Evolutionary conservation across 768 basidiomycete species (phyloP).

Genomic region (Boletus eberwhitei): DNA sequence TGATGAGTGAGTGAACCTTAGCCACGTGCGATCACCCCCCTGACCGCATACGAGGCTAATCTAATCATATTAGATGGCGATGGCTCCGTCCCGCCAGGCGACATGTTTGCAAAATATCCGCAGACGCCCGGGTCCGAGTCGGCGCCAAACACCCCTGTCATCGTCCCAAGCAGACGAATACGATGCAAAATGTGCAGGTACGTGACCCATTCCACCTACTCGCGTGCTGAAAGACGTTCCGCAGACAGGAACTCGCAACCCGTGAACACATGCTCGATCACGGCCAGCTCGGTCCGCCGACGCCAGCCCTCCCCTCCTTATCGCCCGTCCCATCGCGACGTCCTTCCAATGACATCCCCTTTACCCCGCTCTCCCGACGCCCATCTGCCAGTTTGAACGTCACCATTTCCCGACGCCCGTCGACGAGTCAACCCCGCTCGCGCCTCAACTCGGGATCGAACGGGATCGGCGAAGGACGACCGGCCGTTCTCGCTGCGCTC

Average conservation of each 20-base stretch:
- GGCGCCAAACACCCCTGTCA: constrained; percentile 54
- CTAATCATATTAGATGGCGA: constrained; percentile 58
- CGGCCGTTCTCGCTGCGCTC: constrained; percentile 20
- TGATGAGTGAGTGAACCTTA: constrained; percentile 61
- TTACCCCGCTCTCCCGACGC: constrained; percentile 18
- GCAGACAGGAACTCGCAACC: constrained; percentile 74
- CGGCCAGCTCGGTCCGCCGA: constrained; percentile 69
- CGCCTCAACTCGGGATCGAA: constrained; percentile 21
- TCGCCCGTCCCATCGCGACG: constrained; percentile 51
- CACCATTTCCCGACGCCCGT: constrained; percentile 30
- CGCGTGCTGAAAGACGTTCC: neutral
- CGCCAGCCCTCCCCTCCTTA: constrained; percentile 44
- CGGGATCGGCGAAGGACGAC: constrained; percentile 15
- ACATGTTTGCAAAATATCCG: constrained; percentile 78
- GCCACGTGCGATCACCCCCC: neutral
- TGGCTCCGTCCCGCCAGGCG: constrained; percentile 56
- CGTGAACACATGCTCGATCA: constrained; percentile 95
- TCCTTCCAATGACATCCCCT: constrained; percentile 28
- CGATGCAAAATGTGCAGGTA: constrained; percentile 92
- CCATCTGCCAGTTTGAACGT: constrained; percentile 25
- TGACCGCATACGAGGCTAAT: neutral
- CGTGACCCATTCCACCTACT: constrained; percentile 9
- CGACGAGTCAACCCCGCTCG: constrained; percentile 22
- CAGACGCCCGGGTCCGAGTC: constrained; percentile 57
- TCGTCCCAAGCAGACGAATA: constrained; percentile 58